A percentile compares a stretch with the other conserved stretches of the same genome.
phyloP scores from a whole-genome alignment of 2,329 filamentous ascomycete species.

The Colletotrichum costaricense region DNA sequence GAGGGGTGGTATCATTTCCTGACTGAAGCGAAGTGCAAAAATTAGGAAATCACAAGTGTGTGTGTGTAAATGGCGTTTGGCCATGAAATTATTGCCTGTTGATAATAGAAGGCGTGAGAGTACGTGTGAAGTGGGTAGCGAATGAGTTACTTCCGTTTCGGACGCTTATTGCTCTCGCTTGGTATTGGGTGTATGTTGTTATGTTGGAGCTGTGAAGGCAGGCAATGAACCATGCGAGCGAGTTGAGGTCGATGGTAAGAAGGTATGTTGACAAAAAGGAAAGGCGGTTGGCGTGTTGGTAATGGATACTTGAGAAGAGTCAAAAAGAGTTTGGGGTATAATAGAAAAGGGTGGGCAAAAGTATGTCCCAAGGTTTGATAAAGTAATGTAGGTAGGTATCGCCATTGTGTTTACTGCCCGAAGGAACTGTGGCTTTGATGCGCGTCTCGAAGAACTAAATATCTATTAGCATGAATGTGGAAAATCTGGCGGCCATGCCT shows the following conservation, averaged over 20 bases:
- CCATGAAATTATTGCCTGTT: conserved; percentile 28
- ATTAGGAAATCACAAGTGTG: neutral
- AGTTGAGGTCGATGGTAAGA: conserved; percentile 5
- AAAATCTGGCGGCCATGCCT: neutral
- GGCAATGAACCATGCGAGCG: conserved; percentile 8
- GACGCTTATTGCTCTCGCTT: neutral
- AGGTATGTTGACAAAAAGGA: conserved; percentile 35
- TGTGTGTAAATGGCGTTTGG: conserved; percentile 16
- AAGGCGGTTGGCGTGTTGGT: conserved; percentile 15
- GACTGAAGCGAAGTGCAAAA: conserved; percentile 34
- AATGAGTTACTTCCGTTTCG: neutral
- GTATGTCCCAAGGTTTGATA: neutral
- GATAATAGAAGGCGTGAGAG: neutral
- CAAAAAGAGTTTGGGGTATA: conserved; percentile 18
- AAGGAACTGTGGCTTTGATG: conserved; percentile 49
- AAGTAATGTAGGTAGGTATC: neutral
- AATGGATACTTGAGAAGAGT: neutral
- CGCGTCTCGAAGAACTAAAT: conserved; percentile 55
- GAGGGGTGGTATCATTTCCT: conserved; percentile 38
- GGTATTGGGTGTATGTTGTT: neutral
- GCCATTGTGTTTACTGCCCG: conserved; percentile 40
- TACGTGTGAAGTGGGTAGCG: neutral
- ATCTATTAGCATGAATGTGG: conserved; percentile 40
- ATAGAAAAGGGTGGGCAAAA: conserved; percentile 20
- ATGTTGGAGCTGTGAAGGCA: neutral